Percentiles rank a stretch among this genome's conserved stretches.
These are phyloP conservation scores for Ceratocystis ficicola DNA, from an alignment of 2,329 filamentous ascomycete species.

Conservation along the genomic window DNA sequence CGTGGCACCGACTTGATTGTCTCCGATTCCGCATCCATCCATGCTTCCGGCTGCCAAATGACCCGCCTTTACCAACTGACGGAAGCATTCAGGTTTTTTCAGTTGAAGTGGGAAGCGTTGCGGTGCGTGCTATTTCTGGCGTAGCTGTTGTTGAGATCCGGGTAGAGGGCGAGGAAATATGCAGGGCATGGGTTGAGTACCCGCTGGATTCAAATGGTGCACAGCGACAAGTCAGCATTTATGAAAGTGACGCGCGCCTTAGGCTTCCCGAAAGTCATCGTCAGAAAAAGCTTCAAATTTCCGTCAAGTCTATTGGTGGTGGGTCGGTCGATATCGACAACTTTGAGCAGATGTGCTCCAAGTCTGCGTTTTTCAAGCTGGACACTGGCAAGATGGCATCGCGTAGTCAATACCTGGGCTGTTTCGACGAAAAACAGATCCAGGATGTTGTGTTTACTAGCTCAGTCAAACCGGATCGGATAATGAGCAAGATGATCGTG, in stretches of 20 bases:
- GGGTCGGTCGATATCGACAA: constrained; percentile 68
- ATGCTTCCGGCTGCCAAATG: constrained; percentile 73
- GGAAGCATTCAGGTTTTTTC: constrained; percentile 76
- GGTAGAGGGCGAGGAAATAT: constrained; percentile 66
- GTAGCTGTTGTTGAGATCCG: constrained; percentile 78
- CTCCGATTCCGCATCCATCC: constrained; percentile 84
- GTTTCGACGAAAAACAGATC: constrained; percentile 58
- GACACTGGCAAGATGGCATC: constrained; percentile 59
- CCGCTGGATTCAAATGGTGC: constrained; percentile 48
- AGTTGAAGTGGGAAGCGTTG: constrained; percentile 61
- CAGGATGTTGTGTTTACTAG: constrained; percentile 64
- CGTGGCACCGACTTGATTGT: constrained; percentile 81
- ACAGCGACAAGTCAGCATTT: constrained; percentile 61
- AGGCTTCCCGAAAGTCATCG: constrained; percentile 60
- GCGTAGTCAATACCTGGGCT: constrained; percentile 61
- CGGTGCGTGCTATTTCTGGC: constrained; percentile 68
- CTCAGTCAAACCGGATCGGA: constrained; percentile 53
- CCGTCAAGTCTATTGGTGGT: constrained; percentile 64
- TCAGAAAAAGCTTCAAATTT: constrained; percentile 57
- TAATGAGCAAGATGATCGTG: constrained; percentile 62
- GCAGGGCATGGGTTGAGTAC: constrained; percentile 72
- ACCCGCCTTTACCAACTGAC: constrained; percentile 52
- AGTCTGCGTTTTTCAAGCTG: constrained; percentile 60
- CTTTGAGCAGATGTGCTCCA: constrained; percentile 56
- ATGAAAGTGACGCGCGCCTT: constrained; percentile 60